A percentile compares a stretch with the other conserved stretches of the same genome.
Conservation (phyloP, 345 rosid species). For the Kernera saxatilis region DNA sequence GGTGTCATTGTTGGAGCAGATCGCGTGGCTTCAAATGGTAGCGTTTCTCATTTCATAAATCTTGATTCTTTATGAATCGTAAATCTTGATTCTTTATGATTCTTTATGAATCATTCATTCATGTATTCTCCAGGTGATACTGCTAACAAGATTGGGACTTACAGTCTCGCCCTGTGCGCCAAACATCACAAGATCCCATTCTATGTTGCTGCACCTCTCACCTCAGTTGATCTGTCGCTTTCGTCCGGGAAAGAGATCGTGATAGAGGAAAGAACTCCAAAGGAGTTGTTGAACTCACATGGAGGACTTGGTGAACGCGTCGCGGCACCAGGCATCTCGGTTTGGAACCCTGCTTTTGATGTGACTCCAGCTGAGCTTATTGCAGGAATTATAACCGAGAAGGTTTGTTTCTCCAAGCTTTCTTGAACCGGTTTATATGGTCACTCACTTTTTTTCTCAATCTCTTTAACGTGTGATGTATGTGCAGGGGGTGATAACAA, state of each 20-base stretch:
- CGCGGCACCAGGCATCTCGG: conserved; percentile 86
- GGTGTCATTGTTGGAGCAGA: conserved; percentile 94
- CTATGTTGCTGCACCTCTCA: conserved; percentile 87
- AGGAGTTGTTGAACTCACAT: conserved; percentile 61
- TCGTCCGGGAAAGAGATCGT: conserved; percentile 67
- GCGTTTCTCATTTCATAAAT: not conserved
- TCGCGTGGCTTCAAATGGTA: conserved; percentile 90
- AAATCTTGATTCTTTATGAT: too few species aligned
- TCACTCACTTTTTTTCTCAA: not conserved
- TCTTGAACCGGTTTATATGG: not conserved
- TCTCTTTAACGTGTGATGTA: not conserved
- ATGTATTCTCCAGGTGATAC: conserved; percentile 61
- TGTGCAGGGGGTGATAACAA: conserved; percentile 69
- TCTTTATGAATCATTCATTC: not conserved
- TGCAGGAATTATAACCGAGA: conserved; percentile 75
- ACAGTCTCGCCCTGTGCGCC: conserved; percentile 85
- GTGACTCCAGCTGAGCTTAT: conserved; percentile 81
- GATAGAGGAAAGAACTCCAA: conserved; percentile 77
- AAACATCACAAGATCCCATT: conserved; percentile 64
- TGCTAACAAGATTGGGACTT: conserved; percentile 98
- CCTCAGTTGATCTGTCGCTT: conserved; percentile 80
- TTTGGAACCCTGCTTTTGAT: conserved; percentile 97
- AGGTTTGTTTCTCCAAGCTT: conserved; percentile 39
- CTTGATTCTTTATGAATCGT: not conserved
- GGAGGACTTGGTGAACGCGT: conserved; percentile 98